Evolutionary conservation across 345 rosid genomes (phyloP), one percentile per base, ranked within the genome.

Genomic region (Arabis hirsuta): DNA sequence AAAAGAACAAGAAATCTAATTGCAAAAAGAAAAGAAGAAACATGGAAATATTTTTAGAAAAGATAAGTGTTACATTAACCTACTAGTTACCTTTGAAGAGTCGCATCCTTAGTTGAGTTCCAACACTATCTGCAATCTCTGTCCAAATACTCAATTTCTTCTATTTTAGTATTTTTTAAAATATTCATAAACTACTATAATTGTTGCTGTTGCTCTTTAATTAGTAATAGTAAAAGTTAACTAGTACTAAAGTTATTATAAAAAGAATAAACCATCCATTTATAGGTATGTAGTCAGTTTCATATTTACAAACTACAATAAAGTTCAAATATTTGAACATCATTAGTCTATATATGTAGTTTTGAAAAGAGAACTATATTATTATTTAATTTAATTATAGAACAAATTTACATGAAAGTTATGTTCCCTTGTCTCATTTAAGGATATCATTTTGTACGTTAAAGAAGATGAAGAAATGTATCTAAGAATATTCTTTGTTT

Each of bases 341-440:
- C 52, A 73, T 73, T 73, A 55, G 32, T 5, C 50, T 64, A 63
- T 31, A 62, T 6, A 14, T 13, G 9, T 53, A 24, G 62, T 22
- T 29, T 19, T 22, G 34, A 19, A 9, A 5, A 8, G 12, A 4
- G 7, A 50, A 62, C 10, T 43, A 13, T 62, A 31, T 22, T 20
- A 11, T 39, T 39, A 26, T 13, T 7, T 32, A 34, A 36, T 34
- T 12, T 55, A 24, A 57, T 34, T 16, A 47, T 24, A 38, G 20
- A 62, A 22, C 46, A 55, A 14, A 34, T 55, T 73, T 22, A 24
- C 22, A 64, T 64, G 59, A 10, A 34, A 57, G 22, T 58, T 44
- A 59, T 74, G 73, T 52, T 59, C 78, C 62, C 62, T 52, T n/a
- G 78, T 74, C 73, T 59, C 73, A 1, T 74, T 74, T 74, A 74